These are phyloP conservation scores for Suhomyces kunorum DNA, from an alignment of 1,139 yeast species.

Conservation along the genomic window DNA sequence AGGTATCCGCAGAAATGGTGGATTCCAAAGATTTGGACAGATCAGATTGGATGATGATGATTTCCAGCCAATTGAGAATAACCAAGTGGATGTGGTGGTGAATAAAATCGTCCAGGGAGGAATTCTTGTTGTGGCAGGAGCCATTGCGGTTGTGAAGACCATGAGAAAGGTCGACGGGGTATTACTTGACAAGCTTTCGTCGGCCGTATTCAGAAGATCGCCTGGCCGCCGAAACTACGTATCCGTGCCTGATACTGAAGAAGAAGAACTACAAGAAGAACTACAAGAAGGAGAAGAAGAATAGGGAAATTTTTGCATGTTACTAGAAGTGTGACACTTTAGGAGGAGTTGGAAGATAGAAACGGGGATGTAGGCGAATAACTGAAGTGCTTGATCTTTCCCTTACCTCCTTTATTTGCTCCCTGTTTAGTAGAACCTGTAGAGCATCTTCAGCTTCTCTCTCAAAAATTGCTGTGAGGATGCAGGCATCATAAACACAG, in stretches of 20 bases:
- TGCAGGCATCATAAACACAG: too few species aligned
- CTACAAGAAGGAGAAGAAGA: background rate
- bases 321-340: too few species aligned
- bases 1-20: conserved; percentile 79
- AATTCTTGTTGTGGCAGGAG: conserved; percentile 51
- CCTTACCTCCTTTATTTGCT: too few species aligned
- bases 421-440: too few species aligned
- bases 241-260: conserved; percentile 45
- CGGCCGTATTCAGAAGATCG: conserved; percentile 40
- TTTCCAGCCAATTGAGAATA: conserved; percentile 64
- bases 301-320: too few species aligned
- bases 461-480: too few species aligned
- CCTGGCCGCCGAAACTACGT: conserved; percentile 48
- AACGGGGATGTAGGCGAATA: too few species aligned
- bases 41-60: conserved; percentile 74
- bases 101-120: conserved; percentile 64
- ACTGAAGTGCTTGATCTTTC: too few species aligned
- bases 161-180: conserved; percentile 37
- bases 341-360: too few species aligned
- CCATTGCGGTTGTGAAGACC: conserved; percentile 43
- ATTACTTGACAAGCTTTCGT: conserved; percentile 37
- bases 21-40: conserved; percentile 80
- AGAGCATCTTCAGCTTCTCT: too few species aligned
- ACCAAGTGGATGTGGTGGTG: conserved; percentile 61
- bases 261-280: conserved; percentile 27